phyloP scores from a whole-genome alignment of 106 monocot species.

The Iris macrosiphon region DNA sequence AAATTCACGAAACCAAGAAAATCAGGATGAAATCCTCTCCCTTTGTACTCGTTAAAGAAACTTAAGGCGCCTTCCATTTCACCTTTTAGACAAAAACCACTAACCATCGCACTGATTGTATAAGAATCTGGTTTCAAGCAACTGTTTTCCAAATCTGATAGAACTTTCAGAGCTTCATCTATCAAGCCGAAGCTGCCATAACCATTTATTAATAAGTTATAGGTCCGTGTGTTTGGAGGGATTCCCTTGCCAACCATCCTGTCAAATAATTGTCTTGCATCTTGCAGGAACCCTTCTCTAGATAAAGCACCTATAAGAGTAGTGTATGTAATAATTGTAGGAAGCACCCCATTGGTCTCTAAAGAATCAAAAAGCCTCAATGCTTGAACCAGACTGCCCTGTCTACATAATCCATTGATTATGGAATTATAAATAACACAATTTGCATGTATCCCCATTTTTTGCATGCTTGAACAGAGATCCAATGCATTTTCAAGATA shows the following conservation, averaged over 20 bases:
- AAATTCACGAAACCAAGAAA: constrained; percentile 66
- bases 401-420: constrained; percentile 68
- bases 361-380: constrained; percentile 82
- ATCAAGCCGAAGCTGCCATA: constrained; percentile 63
- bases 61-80: constrained; percentile 67
- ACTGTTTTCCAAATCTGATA: constrained; percentile 39
- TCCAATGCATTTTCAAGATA: constrained; percentile 73
- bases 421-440: constrained; percentile 75
- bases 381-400: constrained; percentile 79
- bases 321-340: constrained; percentile 60
- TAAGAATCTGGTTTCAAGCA: constrained; percentile 54
- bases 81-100: constrained; percentile 63
- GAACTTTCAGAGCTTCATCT: constrained; percentile 44
- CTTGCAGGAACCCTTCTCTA: constrained; percentile 66
- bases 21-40: constrained; percentile 44
- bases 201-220: constrained; percentile 67
- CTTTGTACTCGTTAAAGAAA: constrained; percentile 45
- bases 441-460: constrained; percentile 47
- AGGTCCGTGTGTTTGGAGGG: constrained; percentile 53
- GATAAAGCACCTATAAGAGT: constrained; percentile 68
- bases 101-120: constrained; percentile 71
- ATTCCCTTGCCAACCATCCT: constrained; percentile 52
- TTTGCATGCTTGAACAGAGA: constrained; percentile 65
- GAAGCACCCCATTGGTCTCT: constrained; percentile 32
- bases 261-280: constrained; percentile 59